Base-by-base conservation (phyloP, 202 grass and related monocot genomes). In the Saccharum hybrid region DNA sequence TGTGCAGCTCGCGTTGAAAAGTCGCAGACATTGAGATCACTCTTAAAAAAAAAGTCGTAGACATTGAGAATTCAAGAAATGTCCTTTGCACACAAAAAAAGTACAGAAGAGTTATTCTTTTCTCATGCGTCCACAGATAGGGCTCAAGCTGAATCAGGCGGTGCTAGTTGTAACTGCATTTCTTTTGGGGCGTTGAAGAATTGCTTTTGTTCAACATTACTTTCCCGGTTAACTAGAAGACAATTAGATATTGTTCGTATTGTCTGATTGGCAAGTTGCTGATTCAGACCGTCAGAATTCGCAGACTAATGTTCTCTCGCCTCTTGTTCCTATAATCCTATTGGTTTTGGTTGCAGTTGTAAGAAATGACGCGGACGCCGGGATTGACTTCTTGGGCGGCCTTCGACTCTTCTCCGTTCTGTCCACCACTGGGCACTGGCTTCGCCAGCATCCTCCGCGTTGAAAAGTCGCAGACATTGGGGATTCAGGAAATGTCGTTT, bases 241-340 rank as follows among this genome's bases (percentile, higher is more conserved):
- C 5, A 23, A 70, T 23, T 23, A 23, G 67, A 71, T 72, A 18
- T 11, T 13, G 39, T 46, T 78, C 13, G 14, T 65, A 3, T 18
- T 34, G 19, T 63, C 56, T 75, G 71, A 83, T 15, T 57, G 22
- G 11, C 22, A 12, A 59, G 33, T 59, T 60, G 72, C 33, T 62
- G 31, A 61, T 78, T 78, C 72, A 79, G 28, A 79, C 8, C 19
- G 73, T 74, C 66, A 82, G 19, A 86, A 31, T 60, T 67, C 56
- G 72, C 5, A 78, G 10, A 56, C 72, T 45, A 46, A 5, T 74
- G 8, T 4, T 26, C 45, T 3, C 71, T 64, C 34, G 42, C 71
- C 8, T 66, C 56, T 59, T 26, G 28, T 36, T 36, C 28, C 12
- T 28, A 28, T 28, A 28, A 28, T 28, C 28, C 28, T 48, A 33